Conservation (phyloP, 768 basidiomycete genomes). For the Pleurotus cornucopiae region DNA sequence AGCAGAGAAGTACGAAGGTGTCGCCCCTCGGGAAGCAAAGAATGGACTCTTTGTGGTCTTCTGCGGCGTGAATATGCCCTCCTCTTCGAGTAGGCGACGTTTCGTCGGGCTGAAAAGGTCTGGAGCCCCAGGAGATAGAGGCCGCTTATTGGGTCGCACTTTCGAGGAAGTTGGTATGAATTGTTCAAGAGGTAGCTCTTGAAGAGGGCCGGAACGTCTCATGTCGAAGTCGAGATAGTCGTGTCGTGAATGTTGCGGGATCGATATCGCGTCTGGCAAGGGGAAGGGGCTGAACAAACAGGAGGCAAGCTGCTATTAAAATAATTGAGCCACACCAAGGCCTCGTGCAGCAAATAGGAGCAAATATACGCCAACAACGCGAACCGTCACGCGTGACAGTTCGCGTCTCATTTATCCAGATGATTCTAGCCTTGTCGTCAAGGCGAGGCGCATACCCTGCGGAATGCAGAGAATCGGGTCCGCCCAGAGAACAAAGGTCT, state of each 20-base stretch:
- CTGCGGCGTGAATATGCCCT: constrained; percentile 39
- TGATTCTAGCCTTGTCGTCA: constrained; percentile 1
- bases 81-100: constrained; percentile 58
- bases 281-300: neutral
- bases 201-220: constrained; percentile 50
- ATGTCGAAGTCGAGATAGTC: constrained; percentile 14
- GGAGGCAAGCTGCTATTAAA: neutral
- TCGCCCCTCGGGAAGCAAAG: constrained; percentile 20
- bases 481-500: too few species aligned
- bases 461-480: too few species aligned
- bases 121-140: constrained; percentile 51
- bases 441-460: neutral
- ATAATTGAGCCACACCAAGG: constrained; percentile 2
- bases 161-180: constrained; percentile 37
- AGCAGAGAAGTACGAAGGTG: constrained; percentile 18
- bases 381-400: constrained; percentile 4
- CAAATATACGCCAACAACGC: constrained; percentile 1
- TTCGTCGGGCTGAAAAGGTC: constrained; percentile 59
- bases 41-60: constrained; percentile 33
- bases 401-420: constrained; percentile 5
- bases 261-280: neutral
- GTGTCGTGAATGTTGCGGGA: neutral
- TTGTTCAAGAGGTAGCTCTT: constrained; percentile 55
- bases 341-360: constrained; percentile 5
- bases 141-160: constrained; percentile 49